Percentiles rank a stretch among this genome's conserved stretches.
phyloP scores from a whole-genome alignment of 78 protist genomes.

The Dictyostelium brefeldianum region DNA sequence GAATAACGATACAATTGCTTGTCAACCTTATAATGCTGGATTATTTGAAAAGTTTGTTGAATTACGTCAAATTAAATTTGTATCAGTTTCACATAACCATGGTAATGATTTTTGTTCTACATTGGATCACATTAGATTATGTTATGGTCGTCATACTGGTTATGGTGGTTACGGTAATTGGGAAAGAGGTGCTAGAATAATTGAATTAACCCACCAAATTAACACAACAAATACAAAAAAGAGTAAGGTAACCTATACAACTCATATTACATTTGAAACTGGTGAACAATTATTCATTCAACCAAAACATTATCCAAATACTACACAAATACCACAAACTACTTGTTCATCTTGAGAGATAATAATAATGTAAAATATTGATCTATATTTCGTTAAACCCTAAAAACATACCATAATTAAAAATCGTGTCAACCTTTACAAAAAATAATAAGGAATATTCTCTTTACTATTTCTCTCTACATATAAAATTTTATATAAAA shows the following conservation, averaged over 20 bases:
- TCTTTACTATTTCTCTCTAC: too few species aligned
- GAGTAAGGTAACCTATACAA: neutral
- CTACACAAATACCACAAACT: slow-evolving; percentile 7
- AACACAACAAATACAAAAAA: neutral
- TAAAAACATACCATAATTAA: too few species aligned
- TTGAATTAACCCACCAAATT: neutral
- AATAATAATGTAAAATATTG: too few species aligned
- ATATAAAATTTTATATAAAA: too few species aligned
- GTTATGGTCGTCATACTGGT: slow-evolving; percentile 77
- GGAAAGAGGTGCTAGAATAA: slow-evolving; percentile 64
- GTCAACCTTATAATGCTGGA: slow-evolving; percentile 39
- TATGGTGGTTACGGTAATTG: slow-evolving; percentile 77
- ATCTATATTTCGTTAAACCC: too few species aligned
- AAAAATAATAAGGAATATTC: too few species aligned
- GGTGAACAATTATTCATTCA: slow-evolving; percentile 13
- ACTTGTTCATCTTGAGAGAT: neutral
- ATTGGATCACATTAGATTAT: neutral
- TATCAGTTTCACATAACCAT: slow-evolving; percentile 75
- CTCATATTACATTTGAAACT: slow-evolving; percentile 48
- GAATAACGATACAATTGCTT: slow-evolving; percentile 59
- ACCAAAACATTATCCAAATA: slow-evolving; percentile 23
- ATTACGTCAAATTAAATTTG: slow-evolving; percentile 10
- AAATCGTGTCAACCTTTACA: too few species aligned
- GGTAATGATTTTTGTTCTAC: slow-evolving; percentile 72
- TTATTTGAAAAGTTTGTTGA: slow-evolving; percentile 14